Percentiles rank a stretch among this genome's conserved stretches.
These are phyloP conservation scores for Akanthomyces dipterigenus DNA, from an alignment of 2,329 filamentous ascomycete genomes.

Conservation along the genomic window DNA sequence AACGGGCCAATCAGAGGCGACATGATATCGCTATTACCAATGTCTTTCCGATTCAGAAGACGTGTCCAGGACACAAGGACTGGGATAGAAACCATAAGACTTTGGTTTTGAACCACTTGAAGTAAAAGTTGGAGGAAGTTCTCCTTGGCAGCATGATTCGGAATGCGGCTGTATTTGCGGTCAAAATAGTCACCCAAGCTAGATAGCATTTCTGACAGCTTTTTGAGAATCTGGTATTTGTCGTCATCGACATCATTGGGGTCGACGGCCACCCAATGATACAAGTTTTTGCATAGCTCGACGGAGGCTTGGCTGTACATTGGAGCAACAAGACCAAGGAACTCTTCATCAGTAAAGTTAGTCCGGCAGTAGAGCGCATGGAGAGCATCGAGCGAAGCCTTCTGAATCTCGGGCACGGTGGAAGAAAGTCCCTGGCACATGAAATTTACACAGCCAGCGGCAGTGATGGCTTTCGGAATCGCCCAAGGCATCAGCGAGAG, in stretches of 20 bases:
- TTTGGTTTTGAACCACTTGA: constrained; percentile 73
- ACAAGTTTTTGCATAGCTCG: constrained; percentile 63
- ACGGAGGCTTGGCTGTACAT: constrained; percentile 71
- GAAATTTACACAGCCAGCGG: constrained; percentile 61
- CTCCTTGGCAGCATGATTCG: constrained; percentile 56
- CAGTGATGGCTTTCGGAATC: constrained; percentile 72
- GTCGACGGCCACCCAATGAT: constrained; percentile 73
- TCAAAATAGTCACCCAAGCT: constrained; percentile 80
- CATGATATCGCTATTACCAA: constrained; percentile 57
- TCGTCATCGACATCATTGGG: constrained; percentile 81
- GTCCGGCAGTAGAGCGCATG: constrained; percentile 72
- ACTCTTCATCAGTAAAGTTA: constrained; percentile 71
- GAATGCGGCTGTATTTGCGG: constrained; percentile 62
- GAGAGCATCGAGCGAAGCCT: constrained; percentile 64
- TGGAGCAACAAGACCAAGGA: constrained; percentile 67
- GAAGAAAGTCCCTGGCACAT: constrained; percentile 67
- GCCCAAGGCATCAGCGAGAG: constrained; percentile 81
- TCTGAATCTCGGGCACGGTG: constrained; percentile 64
- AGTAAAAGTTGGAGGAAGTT: constrained; percentile 76
- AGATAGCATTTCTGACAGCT: constrained; percentile 87
- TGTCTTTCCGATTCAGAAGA: constrained; percentile 64
- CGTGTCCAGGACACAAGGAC: constrained; percentile 86
- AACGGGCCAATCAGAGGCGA: constrained; percentile 63
- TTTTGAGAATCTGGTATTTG: constrained; percentile 88
- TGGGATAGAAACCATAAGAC: constrained; percentile 88